Conservation (phyloP, 2,329 filamentous ascomycete species). For the Colletotrichum phormii region DNA sequence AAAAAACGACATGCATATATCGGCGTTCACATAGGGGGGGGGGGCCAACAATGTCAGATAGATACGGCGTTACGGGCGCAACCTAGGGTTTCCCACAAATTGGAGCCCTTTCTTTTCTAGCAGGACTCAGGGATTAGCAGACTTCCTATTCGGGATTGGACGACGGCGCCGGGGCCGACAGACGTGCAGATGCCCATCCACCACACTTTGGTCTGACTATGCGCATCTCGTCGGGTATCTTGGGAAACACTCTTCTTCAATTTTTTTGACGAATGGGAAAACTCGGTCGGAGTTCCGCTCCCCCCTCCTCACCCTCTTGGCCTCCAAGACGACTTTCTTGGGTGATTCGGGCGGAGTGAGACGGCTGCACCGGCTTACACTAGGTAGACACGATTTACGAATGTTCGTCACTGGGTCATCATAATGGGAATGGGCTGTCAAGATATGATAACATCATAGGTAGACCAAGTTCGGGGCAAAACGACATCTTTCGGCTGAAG, state of each 20-base stretch:
- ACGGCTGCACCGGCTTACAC: not conserved
- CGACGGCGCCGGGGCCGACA: not conserved
- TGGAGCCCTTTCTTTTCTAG: not conserved
- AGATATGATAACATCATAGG: too few species aligned
- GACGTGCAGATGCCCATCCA: not conserved
- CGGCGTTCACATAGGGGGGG: not conserved
- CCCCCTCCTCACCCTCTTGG: not conserved
- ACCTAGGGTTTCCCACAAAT: not conserved
- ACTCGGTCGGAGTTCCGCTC: not conserved
- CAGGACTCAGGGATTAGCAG: not conserved
- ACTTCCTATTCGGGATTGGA: slow-evolving; percentile 2
- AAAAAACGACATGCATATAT: not conserved
- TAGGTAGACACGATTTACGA: not conserved
- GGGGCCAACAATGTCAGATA: not conserved
- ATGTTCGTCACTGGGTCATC: not conserved
- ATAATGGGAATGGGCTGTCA: too few species aligned
- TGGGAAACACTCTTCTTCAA: not conserved
- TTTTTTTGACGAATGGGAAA: not conserved
- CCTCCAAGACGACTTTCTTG: too few species aligned
- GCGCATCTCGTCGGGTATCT: not conserved
- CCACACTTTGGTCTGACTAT: not conserved
- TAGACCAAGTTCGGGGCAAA: not conserved
- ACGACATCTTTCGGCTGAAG: not conserved
- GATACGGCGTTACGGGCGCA: not conserved
- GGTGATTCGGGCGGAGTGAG: not conserved